Percentiles rank a stretch among this genome's conserved stretches.
Conservation (phyloP, 345 rosid genomes). For the Citrus australasica region DNA sequence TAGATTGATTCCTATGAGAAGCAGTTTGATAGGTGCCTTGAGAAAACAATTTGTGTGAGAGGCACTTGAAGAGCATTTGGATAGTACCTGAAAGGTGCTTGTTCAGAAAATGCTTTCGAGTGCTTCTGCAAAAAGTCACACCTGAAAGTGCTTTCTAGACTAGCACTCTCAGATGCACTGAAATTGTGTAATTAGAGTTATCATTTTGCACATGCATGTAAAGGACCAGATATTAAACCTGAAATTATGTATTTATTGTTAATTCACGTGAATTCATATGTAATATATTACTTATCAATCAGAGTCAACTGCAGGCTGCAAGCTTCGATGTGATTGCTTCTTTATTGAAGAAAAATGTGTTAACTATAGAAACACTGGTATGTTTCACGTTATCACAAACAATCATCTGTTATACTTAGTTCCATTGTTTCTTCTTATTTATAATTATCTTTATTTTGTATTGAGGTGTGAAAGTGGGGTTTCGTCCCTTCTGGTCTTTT, state of each 20-base stretch:
- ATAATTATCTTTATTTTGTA: neutral
- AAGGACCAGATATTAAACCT: neutral
- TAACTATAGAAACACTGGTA: conserved; percentile 62
- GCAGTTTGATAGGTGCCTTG: neutral
- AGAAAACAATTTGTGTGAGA: neutral
- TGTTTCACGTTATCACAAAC: conserved; percentile 2
- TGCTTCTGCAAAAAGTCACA: neutral
- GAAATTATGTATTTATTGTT: neutral
- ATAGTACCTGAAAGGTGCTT: neutral
- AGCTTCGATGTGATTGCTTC: conserved; percentile 58
- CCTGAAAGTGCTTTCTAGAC: neutral
- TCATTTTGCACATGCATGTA: neutral
- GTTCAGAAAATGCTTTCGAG: neutral
- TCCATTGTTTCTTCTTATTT: neutral
- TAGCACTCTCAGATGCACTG: neutral
- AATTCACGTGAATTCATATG: neutral
- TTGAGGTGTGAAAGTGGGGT: neutral
- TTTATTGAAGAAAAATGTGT: conserved; percentile 48
- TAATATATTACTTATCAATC: neutral
- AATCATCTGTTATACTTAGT: neutral
- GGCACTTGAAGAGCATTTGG: neutral
- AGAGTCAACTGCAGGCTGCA: conserved; percentile 47
- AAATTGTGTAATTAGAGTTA: neutral
- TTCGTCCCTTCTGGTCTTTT: neutral
- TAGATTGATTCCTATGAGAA: neutral